These are phyloP conservation scores for Meredithiella fracta DNA, from an alignment of 2,329 filamentous ascomycete species.

Conservation along the genomic window DNA sequence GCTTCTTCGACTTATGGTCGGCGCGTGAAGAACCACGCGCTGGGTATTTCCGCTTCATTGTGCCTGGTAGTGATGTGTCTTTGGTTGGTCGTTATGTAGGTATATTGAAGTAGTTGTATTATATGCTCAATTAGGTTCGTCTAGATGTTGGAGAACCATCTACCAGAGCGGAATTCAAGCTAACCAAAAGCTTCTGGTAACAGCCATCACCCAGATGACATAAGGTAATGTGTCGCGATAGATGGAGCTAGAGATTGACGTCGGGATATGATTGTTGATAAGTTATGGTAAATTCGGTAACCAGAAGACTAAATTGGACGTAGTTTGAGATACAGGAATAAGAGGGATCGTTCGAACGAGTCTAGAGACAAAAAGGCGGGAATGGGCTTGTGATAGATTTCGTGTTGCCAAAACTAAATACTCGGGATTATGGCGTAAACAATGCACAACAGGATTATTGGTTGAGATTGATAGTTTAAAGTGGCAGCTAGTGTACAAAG, in stretches of 20 bases:
- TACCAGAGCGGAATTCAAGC: not conserved
- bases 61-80: not conserved
- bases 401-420: too few relatives aligned
- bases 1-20: slow-evolving; percentile 44
- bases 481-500: not conserved
- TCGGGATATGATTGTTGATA: not conserved
- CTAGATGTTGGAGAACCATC: not conserved
- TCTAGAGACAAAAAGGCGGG: too few relatives aligned
- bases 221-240: not conserved
- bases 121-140: not conserved
- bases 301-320: too few relatives aligned
- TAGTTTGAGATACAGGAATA: not conserved
- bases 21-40: slow-evolving; percentile 43
- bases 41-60: slow-evolving; percentile 51
- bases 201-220: not conserved
- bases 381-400: too few relatives aligned
- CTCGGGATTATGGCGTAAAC: too few relatives aligned
- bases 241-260: too few relatives aligned
- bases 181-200: not conserved
- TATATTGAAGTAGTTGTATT: not conserved
- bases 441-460: not conserved
- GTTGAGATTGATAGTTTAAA: not conserved
- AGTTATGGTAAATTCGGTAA: too few relatives aligned
- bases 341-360: not conserved
- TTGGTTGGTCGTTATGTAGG: not conserved